These are phyloP conservation scores for Dendrobium officinale DNA, from an alignment of 106 monocot species.

Conservation along the genomic window DNA sequence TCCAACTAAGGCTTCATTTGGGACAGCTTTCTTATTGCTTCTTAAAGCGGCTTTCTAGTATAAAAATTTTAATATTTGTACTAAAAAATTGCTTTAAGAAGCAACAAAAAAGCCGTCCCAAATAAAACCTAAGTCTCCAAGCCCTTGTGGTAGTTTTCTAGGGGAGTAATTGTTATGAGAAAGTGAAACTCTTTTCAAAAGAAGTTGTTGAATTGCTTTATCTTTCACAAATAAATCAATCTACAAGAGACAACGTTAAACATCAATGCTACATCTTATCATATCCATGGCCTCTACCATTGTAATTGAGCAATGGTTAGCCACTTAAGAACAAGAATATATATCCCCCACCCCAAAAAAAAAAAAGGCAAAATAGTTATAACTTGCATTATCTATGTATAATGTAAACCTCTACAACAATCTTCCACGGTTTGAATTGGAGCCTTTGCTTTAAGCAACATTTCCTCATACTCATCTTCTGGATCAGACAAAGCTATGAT, in stretches of 20 bases:
- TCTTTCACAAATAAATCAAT: background rate
- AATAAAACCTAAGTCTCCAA: too few species aligned
- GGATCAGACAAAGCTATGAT: constrained; percentile 71
- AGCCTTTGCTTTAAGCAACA: constrained; percentile 82
- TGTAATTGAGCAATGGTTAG: background rate
- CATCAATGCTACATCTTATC: background rate
- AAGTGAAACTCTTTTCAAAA: too few species aligned
- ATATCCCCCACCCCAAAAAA: background rate
- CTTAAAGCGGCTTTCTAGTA: too few species aligned
- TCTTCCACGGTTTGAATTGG: constrained; percentile 54
- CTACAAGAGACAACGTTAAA: background rate
- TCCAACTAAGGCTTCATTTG: too few species aligned
- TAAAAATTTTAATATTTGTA: too few species aligned
- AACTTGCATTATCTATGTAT: background rate
- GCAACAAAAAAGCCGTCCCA: too few species aligned
- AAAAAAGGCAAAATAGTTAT: background rate
- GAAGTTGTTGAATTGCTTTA: too few species aligned
- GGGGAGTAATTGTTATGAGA: too few species aligned
- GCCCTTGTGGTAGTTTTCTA: too few species aligned
- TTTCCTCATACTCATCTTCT: constrained; percentile 78
- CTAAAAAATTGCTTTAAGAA: too few species aligned
- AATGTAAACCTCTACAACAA: constrained; percentile 10
- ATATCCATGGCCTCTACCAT: too few species aligned
- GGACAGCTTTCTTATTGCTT: too few species aligned
- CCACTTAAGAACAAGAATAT: background rate